Conservation (phyloP, 2,329 filamentous ascomycete genomes). For the Diaporthe helianthi region DNA sequence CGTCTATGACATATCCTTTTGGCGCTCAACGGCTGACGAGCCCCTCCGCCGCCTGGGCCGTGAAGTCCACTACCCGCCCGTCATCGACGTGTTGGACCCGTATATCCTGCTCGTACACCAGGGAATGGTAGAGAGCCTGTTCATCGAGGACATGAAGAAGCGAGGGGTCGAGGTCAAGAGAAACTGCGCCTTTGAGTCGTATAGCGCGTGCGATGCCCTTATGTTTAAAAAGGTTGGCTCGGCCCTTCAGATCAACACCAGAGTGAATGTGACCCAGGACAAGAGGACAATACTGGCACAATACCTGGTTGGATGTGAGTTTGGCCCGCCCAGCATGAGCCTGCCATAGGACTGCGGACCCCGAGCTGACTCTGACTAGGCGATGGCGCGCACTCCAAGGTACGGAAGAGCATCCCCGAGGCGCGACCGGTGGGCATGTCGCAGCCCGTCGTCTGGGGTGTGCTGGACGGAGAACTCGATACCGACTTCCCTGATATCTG, state of each 20-base stretch:
- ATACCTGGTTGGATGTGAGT: conserved; percentile 72
- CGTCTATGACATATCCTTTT: conserved; percentile 79
- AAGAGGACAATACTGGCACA: conserved; percentile 57
- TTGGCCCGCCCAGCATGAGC: not conserved
- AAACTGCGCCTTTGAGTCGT: conserved; percentile 69
- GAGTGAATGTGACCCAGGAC: conserved; percentile 59
- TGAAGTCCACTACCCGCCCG: conserved; percentile 72
- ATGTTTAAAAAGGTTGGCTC: conserved; percentile 51
- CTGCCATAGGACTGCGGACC: not conserved
- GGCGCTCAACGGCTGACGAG: conserved; percentile 64
- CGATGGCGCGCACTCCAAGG: conserved; percentile 63
- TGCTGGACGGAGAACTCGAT: conserved; percentile 63
- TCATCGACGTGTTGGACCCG: conserved; percentile 61
- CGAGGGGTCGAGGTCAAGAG: conserved; percentile 69
- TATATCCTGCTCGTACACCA: conserved; percentile 71
- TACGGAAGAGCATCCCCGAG: conserved; percentile 55
- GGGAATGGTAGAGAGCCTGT: conserved; percentile 76
- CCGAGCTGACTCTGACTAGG: conserved; percentile 33
- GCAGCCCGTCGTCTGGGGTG: conserved; percentile 56
- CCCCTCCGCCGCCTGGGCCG: conserved; percentile 52
- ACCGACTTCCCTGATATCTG: conserved; percentile 68
- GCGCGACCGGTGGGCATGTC: conserved; percentile 50
- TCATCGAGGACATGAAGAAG: conserved; percentile 72
- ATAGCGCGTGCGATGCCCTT: conserved; percentile 46
- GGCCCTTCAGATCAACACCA: conserved; percentile 58